Percentiles rank a stretch among this genome's conserved stretches.
phyloP scores from a whole-genome alignment of 202 grass and related monocot species.

The Schoenoplectus triqueter region DNA sequence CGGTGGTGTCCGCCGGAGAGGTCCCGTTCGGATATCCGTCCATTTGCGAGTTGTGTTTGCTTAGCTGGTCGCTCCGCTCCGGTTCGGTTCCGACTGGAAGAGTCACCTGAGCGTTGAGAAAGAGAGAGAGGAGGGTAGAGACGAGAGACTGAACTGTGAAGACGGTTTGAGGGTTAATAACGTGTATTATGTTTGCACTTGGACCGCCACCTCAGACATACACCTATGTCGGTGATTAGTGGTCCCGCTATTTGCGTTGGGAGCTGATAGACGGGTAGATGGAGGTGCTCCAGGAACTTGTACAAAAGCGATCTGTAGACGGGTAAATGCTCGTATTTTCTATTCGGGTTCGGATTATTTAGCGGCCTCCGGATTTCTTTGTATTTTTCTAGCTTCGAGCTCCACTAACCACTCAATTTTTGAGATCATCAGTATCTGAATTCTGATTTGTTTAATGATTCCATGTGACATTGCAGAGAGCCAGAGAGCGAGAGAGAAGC shows the following conservation, averaged over 20 bases:
- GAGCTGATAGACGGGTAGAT: background rate
- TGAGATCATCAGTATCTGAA: background rate
- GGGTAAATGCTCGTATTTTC: background rate
- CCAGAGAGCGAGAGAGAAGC: background rate
- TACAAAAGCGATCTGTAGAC: background rate
- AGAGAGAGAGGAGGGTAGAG: background rate
- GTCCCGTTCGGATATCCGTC: slow-evolving; percentile 34
- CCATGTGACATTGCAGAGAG: background rate
- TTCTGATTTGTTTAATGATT: background rate
- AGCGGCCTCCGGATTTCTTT: background rate
- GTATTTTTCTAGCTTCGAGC: background rate
- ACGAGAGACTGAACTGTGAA: background rate
- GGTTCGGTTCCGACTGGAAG: slow-evolving; percentile 6
- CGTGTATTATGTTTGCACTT: background rate
- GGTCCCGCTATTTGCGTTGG: background rate
- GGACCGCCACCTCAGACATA: background rate
- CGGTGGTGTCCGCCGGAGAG: slow-evolving; percentile 39
- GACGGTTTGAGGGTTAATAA: slow-evolving; percentile 25
- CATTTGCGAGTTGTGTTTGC: slow-evolving; percentile 1
- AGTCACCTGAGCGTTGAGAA: background rate
- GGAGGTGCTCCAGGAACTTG: no score
- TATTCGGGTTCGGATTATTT: background rate
- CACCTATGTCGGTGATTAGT: background rate
- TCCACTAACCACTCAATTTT: slow-evolving; percentile 40
- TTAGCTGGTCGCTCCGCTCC: background rate